Evolutionary conservation across 1,284 basidiomycete species (phyloP), one percentile per base, ranked within the genome.

Genomic region (Tilletia caries): DNA sequence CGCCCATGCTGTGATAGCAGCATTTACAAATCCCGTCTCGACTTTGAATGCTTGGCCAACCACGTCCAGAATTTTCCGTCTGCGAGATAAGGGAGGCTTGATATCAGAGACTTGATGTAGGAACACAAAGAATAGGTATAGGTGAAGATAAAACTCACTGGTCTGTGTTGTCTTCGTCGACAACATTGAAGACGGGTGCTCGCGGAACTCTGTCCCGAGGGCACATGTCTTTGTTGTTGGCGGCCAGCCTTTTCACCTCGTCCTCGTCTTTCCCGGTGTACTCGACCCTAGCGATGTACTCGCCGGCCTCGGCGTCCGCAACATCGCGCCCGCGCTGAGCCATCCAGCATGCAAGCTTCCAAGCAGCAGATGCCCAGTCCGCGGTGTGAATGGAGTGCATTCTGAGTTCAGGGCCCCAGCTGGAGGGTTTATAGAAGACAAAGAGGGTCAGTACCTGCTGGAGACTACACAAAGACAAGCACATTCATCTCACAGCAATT

Each of bases 171-270:
- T 68, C 71, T 25, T 75, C 73, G 64, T 79, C 77, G 25, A 75
- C 76, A 4, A 79, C 64, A 65, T 79, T 77, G 68, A 79, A 76
- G 52, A 79, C 69, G 52, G 75, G 75, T 13, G 75, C 76, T 20
- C 64, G 66, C 10, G 77, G 77, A 1, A 73, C 72, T 34, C 70
- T 65, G 15, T 62, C 66, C 29, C 73, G 71, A 2, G 71, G 68
- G 54, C 77, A 79, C 66, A 71, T 71, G 23, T 67, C 70, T 4
- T 70, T 25, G 18, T 52, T 67, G n/a, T 33, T 34, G 25, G 37
- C 34, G 4, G 72, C 70, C 33, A 73, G 71, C 12, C 75, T 74
- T 1, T 73, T 71, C 20, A 72, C 23, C 2, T 66, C 23, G 33
- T 70, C 72, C 44, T 77, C 72, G 23, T 66, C 5, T 27, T 74